Evolutionary conservation across 345 rosid species (phyloP).

Genomic region (Draba incana): DNA sequence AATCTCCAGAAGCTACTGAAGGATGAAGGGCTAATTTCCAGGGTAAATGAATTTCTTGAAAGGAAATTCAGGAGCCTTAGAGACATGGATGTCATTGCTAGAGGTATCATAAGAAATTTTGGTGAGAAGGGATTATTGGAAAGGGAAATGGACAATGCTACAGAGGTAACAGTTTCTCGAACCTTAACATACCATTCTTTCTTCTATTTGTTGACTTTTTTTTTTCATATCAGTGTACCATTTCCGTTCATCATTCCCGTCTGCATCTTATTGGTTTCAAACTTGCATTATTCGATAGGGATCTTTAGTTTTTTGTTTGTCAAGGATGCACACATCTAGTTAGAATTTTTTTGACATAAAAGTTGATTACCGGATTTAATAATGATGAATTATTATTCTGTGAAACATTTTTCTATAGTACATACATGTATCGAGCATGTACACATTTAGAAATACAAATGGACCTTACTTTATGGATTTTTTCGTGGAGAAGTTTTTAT

Average conservation of each 20-base stretch:
- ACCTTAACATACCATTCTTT: constrained; percentile 8
- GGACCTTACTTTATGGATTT: constrained; percentile 7
- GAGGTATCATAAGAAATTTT: constrained; percentile 45
- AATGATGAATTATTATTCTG: constrained; percentile 4
- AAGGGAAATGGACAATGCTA: constrained; percentile 38
- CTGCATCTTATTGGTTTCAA: constrained; percentile 20
- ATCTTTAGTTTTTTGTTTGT: background rate
- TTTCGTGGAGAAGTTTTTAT: constrained; percentile 1
- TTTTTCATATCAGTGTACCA: constrained; percentile 9
- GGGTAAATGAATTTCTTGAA: constrained; percentile 55
- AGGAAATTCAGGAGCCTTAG: constrained; percentile 58
- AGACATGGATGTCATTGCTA: constrained; percentile 60
- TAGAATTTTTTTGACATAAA: constrained; percentile 18
- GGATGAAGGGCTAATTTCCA: constrained; percentile 56
- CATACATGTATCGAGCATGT: background rate
- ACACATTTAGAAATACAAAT: constrained; percentile 13
- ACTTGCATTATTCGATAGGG: background rate
- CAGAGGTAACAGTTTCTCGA: constrained; percentile 52
- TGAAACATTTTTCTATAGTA: background rate
- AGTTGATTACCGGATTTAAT: constrained; percentile 15
- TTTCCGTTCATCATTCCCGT: constrained; percentile 22
- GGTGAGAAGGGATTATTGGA: constrained; percentile 42
- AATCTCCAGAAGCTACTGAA: constrained; percentile 59
- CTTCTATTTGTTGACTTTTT: constrained; percentile 11
- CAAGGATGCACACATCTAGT: constrained; percentile 9